Evolutionary conservation across 305 asterid species (phyloP).

Genomic region (Fraxinus sp.): DNA sequence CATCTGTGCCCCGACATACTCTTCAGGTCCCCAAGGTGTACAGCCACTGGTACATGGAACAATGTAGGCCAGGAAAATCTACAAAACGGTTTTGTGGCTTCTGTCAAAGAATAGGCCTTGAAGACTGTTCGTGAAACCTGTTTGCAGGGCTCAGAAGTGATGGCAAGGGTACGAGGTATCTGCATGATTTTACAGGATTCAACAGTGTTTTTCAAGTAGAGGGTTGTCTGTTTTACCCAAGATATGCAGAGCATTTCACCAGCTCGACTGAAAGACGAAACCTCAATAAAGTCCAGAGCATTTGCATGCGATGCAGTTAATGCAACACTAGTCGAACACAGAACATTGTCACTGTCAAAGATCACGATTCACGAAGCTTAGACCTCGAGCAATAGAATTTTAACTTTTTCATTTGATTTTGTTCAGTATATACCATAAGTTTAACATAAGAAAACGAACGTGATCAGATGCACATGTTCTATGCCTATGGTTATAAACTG

Average conservation of each 20-base stretch:
- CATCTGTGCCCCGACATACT: not conserved
- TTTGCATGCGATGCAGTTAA: not conserved
- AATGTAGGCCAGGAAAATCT: not conserved
- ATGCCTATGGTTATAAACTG: not conserved
- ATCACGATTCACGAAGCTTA: not conserved
- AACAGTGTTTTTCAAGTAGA: not conserved
- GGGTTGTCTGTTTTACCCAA: not conserved
- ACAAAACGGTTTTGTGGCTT: not conserved
- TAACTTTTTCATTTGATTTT: not conserved
- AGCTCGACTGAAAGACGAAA: not conserved
- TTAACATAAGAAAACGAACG: not conserved
- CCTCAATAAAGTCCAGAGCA: not conserved
- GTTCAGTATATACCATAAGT: not conserved
- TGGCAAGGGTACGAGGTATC: not conserved
- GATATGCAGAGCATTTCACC: not conserved
- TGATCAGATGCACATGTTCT: not conserved
- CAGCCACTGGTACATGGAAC: not conserved
- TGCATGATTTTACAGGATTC: not conserved
- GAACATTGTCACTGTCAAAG: not conserved
- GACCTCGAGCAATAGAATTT: not conserved
- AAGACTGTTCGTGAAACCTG: not conserved
- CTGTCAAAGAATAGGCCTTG: not conserved
- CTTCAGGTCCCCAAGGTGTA: not conserved
- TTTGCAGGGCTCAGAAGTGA: not conserved
- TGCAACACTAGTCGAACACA: not conserved